Percentiles rank a stretch among this genome's conserved stretches.
phyloP scores from a whole-genome alignment of 2,329 filamentous ascomycete species.

The Dryadomyces quercus-mongolicae region DNA sequence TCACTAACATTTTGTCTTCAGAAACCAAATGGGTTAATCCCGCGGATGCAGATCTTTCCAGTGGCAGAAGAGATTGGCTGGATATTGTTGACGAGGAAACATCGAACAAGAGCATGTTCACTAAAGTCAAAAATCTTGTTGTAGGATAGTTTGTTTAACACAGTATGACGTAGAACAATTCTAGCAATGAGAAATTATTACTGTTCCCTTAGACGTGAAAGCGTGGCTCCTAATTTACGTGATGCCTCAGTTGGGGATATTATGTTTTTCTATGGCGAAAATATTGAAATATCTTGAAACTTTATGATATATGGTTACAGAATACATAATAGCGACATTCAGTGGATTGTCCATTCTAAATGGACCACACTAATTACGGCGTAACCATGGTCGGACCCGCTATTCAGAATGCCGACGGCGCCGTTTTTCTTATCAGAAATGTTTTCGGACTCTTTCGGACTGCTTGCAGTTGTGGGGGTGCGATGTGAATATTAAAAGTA shows the following conservation, averaged over 20 bases:
- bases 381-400: background rate
- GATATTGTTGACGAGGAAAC: background rate
- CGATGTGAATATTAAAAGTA: background rate
- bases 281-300: too few species aligned
- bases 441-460: background rate
- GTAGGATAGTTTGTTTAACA: slow-evolving; percentile 5
- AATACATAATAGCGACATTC: too few species aligned
- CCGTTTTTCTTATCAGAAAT: background rate
- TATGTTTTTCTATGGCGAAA: too few species aligned
- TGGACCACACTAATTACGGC: background rate
- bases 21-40: slow-evolving; percentile 31
- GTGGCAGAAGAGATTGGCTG: slow-evolving; percentile 35
- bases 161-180: background rate
- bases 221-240: too few species aligned
- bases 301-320: too few species aligned
- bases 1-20: background rate
- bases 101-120: background rate
- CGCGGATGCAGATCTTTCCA: slow-evolving; percentile 39
- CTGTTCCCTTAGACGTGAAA: too few species aligned
- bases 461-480: background rate
- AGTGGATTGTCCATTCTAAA: too few species aligned
- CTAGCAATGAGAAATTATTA: too few species aligned
- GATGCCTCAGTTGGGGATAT: too few species aligned
- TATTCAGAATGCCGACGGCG: too few species aligned
- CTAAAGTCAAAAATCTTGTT: slow-evolving; percentile 2